phyloP scores from a whole-genome alignment of 306 rosid species.

The Clitoria ternatea region DNA sequence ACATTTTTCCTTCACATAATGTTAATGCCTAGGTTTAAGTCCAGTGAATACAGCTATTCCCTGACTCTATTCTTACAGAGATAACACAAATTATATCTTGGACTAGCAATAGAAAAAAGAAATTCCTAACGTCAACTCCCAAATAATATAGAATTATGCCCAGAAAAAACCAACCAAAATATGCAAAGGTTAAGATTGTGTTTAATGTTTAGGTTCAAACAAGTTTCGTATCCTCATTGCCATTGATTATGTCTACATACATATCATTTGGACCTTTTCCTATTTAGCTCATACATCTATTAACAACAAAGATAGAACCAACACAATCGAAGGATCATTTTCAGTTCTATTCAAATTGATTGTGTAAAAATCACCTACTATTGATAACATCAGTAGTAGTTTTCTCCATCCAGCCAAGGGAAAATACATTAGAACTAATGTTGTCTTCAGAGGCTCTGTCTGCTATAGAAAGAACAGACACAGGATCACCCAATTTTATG shows the following conservation, averaged over 20 bases:
- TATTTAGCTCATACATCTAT: not conserved
- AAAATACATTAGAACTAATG: constrained; percentile 52
- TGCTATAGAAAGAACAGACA: constrained; percentile 48
- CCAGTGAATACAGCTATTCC: too few species aligned
- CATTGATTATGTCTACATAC: not conserved
- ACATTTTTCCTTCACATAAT: not conserved
- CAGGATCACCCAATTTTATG: constrained; percentile 55
- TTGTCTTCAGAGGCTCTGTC: constrained; percentile 43
- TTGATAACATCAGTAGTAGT: constrained; percentile 62
- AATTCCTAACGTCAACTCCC: not conserved
- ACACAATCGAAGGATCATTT: not conserved
- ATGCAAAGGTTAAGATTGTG: not conserved
- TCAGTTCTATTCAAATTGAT: too few species aligned
- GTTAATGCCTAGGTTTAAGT: too few species aligned
- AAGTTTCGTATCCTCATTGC: not conserved
- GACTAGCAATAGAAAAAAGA: not conserved
- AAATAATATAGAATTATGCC: not conserved
- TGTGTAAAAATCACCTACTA: constrained; percentile 64
- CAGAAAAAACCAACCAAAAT: not conserved
- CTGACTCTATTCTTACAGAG: not conserved
- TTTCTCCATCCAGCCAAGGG: constrained; percentile 73
- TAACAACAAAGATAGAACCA: constrained; percentile 10
- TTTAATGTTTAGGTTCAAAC: not conserved
- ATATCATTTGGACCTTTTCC: not conserved
- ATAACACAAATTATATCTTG: not conserved